Base-by-base conservation (phyloP, 768 basidiomycete genomes). In the Fomitopsis serialis region DNA sequence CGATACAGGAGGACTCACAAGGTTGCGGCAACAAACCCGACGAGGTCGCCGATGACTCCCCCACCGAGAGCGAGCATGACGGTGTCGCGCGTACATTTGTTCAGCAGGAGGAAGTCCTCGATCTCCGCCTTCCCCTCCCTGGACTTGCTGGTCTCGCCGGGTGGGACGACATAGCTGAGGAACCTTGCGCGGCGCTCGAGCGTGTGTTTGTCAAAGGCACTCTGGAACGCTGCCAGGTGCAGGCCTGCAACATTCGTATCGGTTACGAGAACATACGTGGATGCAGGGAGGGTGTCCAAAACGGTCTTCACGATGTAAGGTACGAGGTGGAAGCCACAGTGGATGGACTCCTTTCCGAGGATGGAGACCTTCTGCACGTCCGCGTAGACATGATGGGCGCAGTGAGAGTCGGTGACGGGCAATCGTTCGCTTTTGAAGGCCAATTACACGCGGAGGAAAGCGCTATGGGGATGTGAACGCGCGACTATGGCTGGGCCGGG, bases 11-110 rank as follows among this genome's bases (percentile, higher is more conserved):
- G 21, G 3, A 80, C 92, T 71, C 63, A 96, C 94, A 96, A 96
- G 12, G 96, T 98, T 2, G 97, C 91, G 23, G 97, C 91, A 54
- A 97, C 93, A 63, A 96, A 99, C 29, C 97, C 97, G 53, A 94
- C 86, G 21, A 98, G 77, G 72, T 99, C 96, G 12, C 97, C 97
- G 54, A 99, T 91, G 52, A 99, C 97, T 25, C 97, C 97, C 32
- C 97, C 96, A 29, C 97, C 97, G 22, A 99, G 78, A 0, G 95
- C 96, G 50, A 99, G 72, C 52, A 98, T 76, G 57, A 99, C 92
- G 2, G 89, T 94, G 68, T 96, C 95, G 54, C 97, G 75, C 2
- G 95, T 97, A 66, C 94, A 97, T 68, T 81, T 82, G 62, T 95
- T 83, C 17, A 85, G 74, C 52, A 98, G 75, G 43, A 99, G 74